Base-by-base conservation (phyloP, 306 rosid genomes). In the Lathyrus sativus region DNA sequence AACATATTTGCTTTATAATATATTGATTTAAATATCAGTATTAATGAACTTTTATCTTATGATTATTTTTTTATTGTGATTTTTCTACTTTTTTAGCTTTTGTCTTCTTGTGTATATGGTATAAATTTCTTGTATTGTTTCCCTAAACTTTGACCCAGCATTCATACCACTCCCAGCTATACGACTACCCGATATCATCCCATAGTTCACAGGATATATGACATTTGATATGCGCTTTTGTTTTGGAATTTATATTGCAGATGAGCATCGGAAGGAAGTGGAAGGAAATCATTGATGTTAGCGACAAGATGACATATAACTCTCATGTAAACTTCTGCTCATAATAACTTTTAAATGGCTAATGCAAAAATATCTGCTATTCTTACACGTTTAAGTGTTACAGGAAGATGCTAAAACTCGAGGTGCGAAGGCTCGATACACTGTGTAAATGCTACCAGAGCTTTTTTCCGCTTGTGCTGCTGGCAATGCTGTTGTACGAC, bases 191-290 rank as follows among this genome's bases (percentile, higher is more conserved):
- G 4, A 12, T 19, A 50, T 67, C 35, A n/a, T 42, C 46, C 46
- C 55, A 60, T n/a, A 42, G 13, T 43, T 41, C 71, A 11, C 17
- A 5, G 72, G 43, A 38, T 18, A 38, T 18, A 19, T 41, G 46
- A 57, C 55, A 12, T 43, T 54, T 50, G 50, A 29, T 46, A 13
- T 61, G 62, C 63, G 62, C 56, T 24, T 68, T 62, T 48, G 17
- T 24, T 65, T 39, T 45, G 65, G 65, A 42, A 55, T 50, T 33
- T 66, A 24, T 60, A 59, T 11, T 87, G 82, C 83, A 95, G 99
- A 91, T 85, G 92, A 53, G 91, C 84, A 91, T 95, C 4, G 99
- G 97, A 70, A 85, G 95, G 81, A 95, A 90, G 84, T 95, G 97
- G 99, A 95, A 91, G 95, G 95, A 95, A 79, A 78, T 95, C 71